These are phyloP conservation scores for Neofusicoccum sp. DNA, from an alignment of 2,329 filamentous ascomycete species.

Conservation along the genomic window DNA sequence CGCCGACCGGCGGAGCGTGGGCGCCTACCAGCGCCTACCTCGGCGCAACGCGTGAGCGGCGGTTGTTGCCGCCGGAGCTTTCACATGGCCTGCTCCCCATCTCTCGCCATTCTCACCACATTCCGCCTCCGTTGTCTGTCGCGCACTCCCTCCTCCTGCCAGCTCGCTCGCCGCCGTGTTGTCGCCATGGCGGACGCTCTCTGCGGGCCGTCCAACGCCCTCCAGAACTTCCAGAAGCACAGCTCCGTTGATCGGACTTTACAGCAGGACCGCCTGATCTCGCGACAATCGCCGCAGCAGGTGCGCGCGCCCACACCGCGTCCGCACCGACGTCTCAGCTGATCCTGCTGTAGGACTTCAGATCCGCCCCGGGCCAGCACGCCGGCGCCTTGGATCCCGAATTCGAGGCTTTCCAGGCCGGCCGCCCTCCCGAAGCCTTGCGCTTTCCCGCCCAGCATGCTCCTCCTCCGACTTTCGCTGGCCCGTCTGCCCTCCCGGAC, in stretches of 20 bases:
- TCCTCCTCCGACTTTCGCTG: constrained; percentile 29
- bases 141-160: background rate
- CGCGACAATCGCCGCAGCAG: constrained; percentile 55
- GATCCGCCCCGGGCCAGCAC: constrained; percentile 54
- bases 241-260: constrained; percentile 65
- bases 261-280: constrained; percentile 67
- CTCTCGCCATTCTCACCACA: background rate
- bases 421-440: constrained; percentile 38
- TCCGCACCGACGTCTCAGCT: background rate
- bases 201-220: constrained; percentile 72
- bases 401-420: constrained; percentile 67
- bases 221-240: constrained; percentile 72
- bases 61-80: constrained; percentile 14
- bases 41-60: background rate
- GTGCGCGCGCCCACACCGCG: constrained; percentile 38
- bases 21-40: background rate
- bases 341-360: constrained; percentile 55
- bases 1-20: background rate
- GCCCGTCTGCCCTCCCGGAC: constrained; percentile 33
- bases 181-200: constrained; percentile 62
- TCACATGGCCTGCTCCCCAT: constrained; percentile 13
- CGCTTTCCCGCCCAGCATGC: constrained; percentile 29
- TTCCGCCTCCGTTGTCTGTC: background rate
- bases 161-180: background rate
- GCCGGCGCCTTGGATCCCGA: constrained; percentile 61